Base-by-base conservation (phyloP, 495 filamentous ascomycete species). In the Gamarada debralockiae region DNA sequence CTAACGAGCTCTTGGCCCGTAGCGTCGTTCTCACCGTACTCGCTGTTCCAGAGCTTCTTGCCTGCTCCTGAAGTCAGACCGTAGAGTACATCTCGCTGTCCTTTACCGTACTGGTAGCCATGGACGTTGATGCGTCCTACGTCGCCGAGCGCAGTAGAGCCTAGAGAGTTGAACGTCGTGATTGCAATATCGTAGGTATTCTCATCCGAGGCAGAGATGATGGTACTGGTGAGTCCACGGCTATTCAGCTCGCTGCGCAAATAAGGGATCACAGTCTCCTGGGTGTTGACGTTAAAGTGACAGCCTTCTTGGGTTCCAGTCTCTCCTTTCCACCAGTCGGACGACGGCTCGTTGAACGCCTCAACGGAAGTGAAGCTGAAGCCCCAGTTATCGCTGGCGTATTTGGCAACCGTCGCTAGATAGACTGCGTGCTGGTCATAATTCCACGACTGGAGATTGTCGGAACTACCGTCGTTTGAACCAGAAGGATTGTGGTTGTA, bases 1-100 rank as follows among this genome's bases (percentile, higher is more conserved):
- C 55, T 62, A 27, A 55, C 62, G 18, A 71, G 56, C 10, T 52
- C 38, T 33, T 56, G 12, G 29, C 68, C 66, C 3, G 64, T 66
- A 3, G 66, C 65, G 39, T 71, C 69, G 21, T 48, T 55, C 43
- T 71, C 68, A n/a, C 68, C 68, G 48, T 71, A 71, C 56, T 71
- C 68, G 52, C 68, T 70, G 31, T 71, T 66, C 68, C 68, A 71
- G 8, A 71, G 54, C 50, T 57, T 67, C 45, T 70, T 71, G 27
- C 60, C 53, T 1, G 60, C 52, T 5, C 23, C 31, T 3, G 38
- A 36, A 12, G 56, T 63, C 9, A 65, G 48, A 10, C 43, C 46
- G 31, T 60, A 63, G n/a, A 72, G 49, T 9, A 15, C 44, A 45
- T 67, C 61, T n/a, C 69, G 63, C 17, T 47, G 20, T 0, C 69